phyloP scores from a whole-genome alignment of 129 eudicot genomes.

The Deinandra increscens region DNA sequence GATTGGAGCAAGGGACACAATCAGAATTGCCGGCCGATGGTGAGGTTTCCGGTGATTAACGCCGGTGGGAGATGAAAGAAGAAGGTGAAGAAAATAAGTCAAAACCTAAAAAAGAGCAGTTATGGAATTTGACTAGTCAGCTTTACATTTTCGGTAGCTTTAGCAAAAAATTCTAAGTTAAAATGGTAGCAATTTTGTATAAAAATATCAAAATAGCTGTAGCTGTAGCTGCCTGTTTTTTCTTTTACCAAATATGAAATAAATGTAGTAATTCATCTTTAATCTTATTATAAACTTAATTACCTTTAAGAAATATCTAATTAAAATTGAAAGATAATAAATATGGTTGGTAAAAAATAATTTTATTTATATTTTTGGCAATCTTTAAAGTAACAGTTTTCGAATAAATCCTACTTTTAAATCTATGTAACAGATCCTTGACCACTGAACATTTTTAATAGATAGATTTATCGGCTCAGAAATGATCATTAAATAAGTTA shows the following conservation, averaged over 20 bases:
- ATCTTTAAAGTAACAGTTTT: neutral
- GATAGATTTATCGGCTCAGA: too few species aligned
- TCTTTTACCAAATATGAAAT: constrained; percentile 1
- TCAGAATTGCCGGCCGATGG: constrained; percentile 25
- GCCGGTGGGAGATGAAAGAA: constrained; percentile 14
- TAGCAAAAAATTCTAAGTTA: constrained; percentile 10
- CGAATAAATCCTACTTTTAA: too few species aligned
- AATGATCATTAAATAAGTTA: neutral
- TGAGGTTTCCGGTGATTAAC: constrained; percentile 11
- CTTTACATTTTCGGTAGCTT: constrained; percentile 9
- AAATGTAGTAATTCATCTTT: neutral
- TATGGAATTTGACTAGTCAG: constrained; percentile 7
- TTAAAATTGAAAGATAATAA: neutral
- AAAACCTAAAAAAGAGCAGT: neutral
- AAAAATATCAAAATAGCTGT: constrained; percentile 17
- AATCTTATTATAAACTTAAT: neutral
- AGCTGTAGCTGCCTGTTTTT: constrained; percentile 24
- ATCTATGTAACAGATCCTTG: too few species aligned
- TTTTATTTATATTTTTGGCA: neutral
- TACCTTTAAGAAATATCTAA: too few species aligned
- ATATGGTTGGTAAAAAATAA: neutral
- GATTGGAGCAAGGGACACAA: constrained; percentile 47
- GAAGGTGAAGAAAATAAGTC: neutral
- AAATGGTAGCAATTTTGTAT: constrained; percentile 34
- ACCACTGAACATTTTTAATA: too few species aligned